A percentile compares a stretch with the other conserved stretches of the same genome.
Evolutionary conservation across 176 grass and related monocot genomes (phyloP).

Genomic region (Ensete ventricosum): DNA sequence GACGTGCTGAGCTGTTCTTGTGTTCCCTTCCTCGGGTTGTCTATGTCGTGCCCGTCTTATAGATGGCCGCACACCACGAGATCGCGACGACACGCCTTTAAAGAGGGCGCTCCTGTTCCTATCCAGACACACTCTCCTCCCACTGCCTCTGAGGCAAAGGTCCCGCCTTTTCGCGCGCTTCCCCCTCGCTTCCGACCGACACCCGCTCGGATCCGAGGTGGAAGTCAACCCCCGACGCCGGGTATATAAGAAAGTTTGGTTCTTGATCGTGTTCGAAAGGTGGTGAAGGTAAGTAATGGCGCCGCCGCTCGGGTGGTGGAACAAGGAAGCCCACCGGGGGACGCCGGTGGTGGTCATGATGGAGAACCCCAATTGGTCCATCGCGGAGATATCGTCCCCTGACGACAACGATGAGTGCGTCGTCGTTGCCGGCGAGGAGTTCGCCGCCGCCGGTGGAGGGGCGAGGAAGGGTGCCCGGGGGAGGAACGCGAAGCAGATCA

Average conservation of each 20-base stretch:
- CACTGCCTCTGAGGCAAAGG: not conserved
- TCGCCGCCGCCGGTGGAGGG: slow-evolving; percentile 1
- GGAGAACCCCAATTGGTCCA: slow-evolving; percentile 64
- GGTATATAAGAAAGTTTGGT: not conserved
- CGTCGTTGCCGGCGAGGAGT: not conserved
- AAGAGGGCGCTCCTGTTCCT: not conserved
- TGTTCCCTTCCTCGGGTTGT: not conserved
- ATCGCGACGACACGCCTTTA: not conserved
- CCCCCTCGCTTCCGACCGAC: no score
- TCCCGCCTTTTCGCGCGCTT: not conserved
- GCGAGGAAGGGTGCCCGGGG: slow-evolving; percentile 41
- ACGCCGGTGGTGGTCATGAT: slow-evolving; percentile 62
- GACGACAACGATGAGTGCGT: not conserved
- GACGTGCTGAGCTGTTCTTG: slow-evolving; percentile 13
- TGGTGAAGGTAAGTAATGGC: slow-evolving; percentile 39
- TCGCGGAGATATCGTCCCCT: slow-evolving; percentile 20
- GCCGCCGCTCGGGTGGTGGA: slow-evolving; percentile 33
- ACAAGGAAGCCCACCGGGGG: slow-evolving; percentile 23
- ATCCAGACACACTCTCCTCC: no score
- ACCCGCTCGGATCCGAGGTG: not conserved
- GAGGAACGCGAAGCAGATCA: slow-evolving; percentile 79
- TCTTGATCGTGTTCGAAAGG: not conserved
- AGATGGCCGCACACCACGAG: not conserved
- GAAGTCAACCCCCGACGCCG: not conserved
- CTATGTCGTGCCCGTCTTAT: slow-evolving; percentile 5